These are phyloP conservation scores for Epichloe aotearoae DNA, from an alignment of 2,329 filamentous ascomycete species.

Conservation along the genomic window DNA sequence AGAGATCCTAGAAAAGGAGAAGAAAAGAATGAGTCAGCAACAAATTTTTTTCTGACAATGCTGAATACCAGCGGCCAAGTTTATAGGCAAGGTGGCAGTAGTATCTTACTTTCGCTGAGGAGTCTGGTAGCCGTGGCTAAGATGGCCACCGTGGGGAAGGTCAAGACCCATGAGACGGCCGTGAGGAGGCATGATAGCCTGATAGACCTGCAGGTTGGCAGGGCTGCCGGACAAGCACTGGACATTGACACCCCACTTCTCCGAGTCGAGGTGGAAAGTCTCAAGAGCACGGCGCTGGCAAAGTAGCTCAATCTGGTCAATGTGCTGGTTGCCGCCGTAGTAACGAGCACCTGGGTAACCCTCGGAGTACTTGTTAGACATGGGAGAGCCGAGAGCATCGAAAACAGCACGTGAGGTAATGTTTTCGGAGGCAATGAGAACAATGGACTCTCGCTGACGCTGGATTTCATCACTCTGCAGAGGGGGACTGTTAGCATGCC, in stretches of 20 bases:
- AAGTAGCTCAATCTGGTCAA: constrained; percentile 87
- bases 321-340: constrained; percentile 98
- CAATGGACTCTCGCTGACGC: constrained; percentile 95
- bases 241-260: constrained; percentile 97
- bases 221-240: constrained; percentile 87
- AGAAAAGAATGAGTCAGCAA: background rate
- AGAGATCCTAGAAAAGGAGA: constrained; percentile 51
- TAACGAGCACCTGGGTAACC: constrained; percentile 96
- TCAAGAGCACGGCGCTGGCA: constrained; percentile 90
- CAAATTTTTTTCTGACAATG: background rate
- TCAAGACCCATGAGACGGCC: constrained; percentile 95
- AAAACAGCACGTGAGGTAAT: constrained; percentile 97
- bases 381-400: constrained; percentile 86
- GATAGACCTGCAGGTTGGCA: constrained; percentile 96
- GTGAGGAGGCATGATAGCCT: constrained; percentile 90
- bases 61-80: background rate
- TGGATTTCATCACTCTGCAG: constrained; percentile 76
- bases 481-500: constrained; percentile 17
- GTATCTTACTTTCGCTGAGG: constrained; percentile 66
- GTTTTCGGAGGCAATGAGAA: constrained; percentile 98
- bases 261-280: constrained; percentile 73
- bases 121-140: constrained; percentile 96
- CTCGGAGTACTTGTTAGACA: constrained; percentile 99
- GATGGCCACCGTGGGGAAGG: constrained; percentile 84
- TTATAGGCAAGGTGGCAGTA: constrained; percentile 5